These are phyloP conservation scores for Xerocomus potaroensis DNA, from an alignment of 768 basidiomycete species.

Conservation along the genomic window DNA sequence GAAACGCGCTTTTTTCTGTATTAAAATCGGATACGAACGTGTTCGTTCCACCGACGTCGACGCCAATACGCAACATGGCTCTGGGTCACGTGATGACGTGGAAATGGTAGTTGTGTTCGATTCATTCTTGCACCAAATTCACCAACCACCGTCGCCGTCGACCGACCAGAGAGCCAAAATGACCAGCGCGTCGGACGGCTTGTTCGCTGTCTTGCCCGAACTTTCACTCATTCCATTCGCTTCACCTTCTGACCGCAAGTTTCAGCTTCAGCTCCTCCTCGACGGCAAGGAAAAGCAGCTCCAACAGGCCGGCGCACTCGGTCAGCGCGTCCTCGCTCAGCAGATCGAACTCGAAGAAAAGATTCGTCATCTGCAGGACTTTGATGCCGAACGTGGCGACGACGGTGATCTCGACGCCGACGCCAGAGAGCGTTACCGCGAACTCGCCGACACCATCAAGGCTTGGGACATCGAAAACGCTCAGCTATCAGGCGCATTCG, in stretches of 20 bases:
- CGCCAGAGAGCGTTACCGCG: conserved; percentile 68
- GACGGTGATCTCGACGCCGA: conserved; percentile 63
- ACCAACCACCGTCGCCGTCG: too few species aligned
- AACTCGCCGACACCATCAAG: conserved; percentile 70
- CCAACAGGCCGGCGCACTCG: conserved; percentile 85
- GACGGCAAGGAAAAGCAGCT: conserved; percentile 92
- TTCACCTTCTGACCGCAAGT: conserved; percentile 57
- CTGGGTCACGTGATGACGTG: neutral
- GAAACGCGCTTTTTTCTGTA: too few species aligned
- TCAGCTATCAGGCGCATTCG: conserved; percentile 67
- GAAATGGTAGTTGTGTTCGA: too few species aligned
- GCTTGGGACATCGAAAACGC: conserved; percentile 79
- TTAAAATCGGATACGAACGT: conserved; percentile 22
- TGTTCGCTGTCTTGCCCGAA: conserved; percentile 39
- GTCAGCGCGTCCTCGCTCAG: conserved; percentile 90
- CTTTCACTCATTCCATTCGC: conserved; percentile 39
- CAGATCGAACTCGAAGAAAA: conserved; percentile 90
- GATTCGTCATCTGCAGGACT: conserved; percentile 74
- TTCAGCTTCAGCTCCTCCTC: conserved; percentile 64
- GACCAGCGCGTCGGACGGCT: conserved; percentile 39
- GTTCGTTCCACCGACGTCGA: conserved; percentile 35
- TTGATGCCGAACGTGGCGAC: conserved; percentile 59
- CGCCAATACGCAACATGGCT: conserved; percentile 24
- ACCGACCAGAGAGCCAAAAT: too few species aligned
- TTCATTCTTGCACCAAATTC: too few species aligned